phyloP scores from a whole-genome alignment of 495 filamentous ascomycete genomes.

The Entonaema liquescens region DNA sequence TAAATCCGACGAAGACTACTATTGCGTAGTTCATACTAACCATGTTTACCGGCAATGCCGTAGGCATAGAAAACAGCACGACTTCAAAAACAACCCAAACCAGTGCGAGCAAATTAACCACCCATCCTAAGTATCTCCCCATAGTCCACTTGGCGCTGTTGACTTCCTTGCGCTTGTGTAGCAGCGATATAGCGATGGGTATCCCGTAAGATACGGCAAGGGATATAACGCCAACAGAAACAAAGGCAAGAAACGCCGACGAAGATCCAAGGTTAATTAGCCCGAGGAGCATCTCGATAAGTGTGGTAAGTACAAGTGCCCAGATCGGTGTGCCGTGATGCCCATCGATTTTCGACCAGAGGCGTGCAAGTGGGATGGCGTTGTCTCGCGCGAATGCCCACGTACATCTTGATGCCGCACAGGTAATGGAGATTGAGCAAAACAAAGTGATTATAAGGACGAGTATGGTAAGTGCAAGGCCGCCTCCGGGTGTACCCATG shows the following conservation, averaged over 20 bases:
- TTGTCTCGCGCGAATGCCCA: slow-evolving; percentile 65
- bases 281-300: slow-evolving; percentile 61
- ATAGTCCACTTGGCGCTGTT: slow-evolving; percentile 64
- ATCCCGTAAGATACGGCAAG: slow-evolving; percentile 69
- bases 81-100: slow-evolving; percentile 62
- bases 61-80: slow-evolving; percentile 71
- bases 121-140: slow-evolving; percentile 56
- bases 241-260: slow-evolving; percentile 66
- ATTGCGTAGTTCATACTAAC: slow-evolving; percentile 71
- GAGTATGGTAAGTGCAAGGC: slow-evolving; percentile 72
- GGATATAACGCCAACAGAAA: slow-evolving; percentile 66
- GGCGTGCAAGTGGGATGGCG: slow-evolving; percentile 68
- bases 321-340: slow-evolving; percentile 58
- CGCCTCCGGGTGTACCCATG: slow-evolving; percentile 63
- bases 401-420: slow-evolving; percentile 61
- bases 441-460: slow-evolving; percentile 70
- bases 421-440: slow-evolving; percentile 61
- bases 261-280: slow-evolving; percentile 63
- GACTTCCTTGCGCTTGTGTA: slow-evolving; percentile 47
- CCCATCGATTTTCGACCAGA: slow-evolving; percentile 64
- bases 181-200: slow-evolving; percentile 58
- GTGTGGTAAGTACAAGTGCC: slow-evolving; percentile 62
- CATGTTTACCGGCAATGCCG: slow-evolving; percentile 65
- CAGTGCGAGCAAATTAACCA: slow-evolving; percentile 55
- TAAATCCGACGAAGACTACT: slow-evolving; percentile 68